A percentile compares a stretch with the other conserved stretches of the same genome.
These are phyloP conservation scores for Fusarium sterilihyphosum DNA, from an alignment of 2,329 filamentous ascomycete species.

Conservation along the genomic window DNA sequence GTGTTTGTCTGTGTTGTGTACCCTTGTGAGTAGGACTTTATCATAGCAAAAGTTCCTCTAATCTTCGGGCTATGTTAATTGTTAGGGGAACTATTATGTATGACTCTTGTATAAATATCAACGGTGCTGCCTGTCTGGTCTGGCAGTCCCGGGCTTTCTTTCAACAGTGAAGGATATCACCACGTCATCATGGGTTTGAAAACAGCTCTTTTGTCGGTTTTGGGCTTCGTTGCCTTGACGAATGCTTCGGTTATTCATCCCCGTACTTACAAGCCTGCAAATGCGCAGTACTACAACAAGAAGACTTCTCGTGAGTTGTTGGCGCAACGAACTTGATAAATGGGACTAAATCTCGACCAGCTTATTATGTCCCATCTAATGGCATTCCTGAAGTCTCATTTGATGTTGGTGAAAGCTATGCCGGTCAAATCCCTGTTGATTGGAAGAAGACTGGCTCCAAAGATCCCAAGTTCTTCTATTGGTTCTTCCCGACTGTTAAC, in stretches of 20 bases:
- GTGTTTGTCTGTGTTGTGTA: not conserved
- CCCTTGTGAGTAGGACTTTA: not conserved
- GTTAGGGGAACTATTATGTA: not conserved
- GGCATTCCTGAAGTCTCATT: not conserved
- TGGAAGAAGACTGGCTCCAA: slow-evolving; percentile 11
- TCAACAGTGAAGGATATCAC: no score
- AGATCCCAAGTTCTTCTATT: slow-evolving; percentile 36
- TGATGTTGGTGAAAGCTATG: slow-evolving; percentile 18
- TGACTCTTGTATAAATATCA: not conserved
- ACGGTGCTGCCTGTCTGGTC: no score
- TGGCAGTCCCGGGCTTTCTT: fast-evolving
- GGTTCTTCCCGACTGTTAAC: slow-evolving; percentile 38
- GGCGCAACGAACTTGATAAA: fast-evolving
- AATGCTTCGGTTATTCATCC: slow-evolving; percentile 2
- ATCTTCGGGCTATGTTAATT: not conserved
- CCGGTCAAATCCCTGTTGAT: slow-evolving; percentile 16
- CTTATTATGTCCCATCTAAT: not conserved
- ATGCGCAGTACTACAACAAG: slow-evolving; percentile 6
- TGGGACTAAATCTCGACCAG: not conserved
- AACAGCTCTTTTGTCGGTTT: not conserved
- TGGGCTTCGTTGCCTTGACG: slow-evolving; percentile 1
- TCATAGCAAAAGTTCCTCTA: slow-evolving; percentile 11
- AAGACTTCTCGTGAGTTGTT: slow-evolving; percentile 12
- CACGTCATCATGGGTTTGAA: slow-evolving; percentile 2
- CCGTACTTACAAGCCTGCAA: not conserved